Base-by-base conservation (phyloP, 1,139 yeast genomes). In the Saccharomyces hybrid region DNA sequence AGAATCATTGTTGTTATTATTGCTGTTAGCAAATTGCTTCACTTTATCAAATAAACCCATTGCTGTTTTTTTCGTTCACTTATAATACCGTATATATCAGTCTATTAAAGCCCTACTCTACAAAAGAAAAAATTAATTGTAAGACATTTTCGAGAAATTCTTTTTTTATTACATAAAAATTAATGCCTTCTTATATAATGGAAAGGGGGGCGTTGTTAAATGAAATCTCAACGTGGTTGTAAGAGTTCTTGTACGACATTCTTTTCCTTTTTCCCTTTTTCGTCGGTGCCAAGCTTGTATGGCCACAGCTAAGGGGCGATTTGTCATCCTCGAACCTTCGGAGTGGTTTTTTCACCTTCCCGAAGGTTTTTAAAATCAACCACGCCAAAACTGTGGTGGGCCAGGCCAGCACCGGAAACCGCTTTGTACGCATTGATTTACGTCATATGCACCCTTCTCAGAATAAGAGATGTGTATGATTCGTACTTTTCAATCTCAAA, bases 41-140 rank as follows among this genome's bases (percentile, higher is more conserved):
- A 68, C 67, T 53, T 59, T 65, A 56, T 69, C 71, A 52, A 69
- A 64, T 46, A 71, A 61, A 48, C 73, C 72, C 73, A 71, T 71
- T 57, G 42, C 63, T 31, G 25, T 44, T 27, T 23, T 31, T 41
- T 13, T 14, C 5, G 41, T 25, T 38, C 7, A 8, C 31, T 27
- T 27, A n/a, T 47, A n/a, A 11, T 48, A 38, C 25, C 16, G 8
- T 31, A 28, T 20, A n/a, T 20, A 23, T 50, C n/a, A 28, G 13
- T 23, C 11, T 4, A 23, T n/a, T 32, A 9, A 38, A 11, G 6
- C 4, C 20, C 44, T 38, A 38, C 2, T 38, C 3, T 8, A 4
- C 23, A 23, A 26, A 46, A 27, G 5, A 4, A 28, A 2, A 5
- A 14, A 14, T 46, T 13, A 46, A 25, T 9, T 7, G 4, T 25